These are phyloP conservation scores for Sisymbrium irio DNA, from an alignment of 345 rosid species.

Conservation along the genomic window DNA sequence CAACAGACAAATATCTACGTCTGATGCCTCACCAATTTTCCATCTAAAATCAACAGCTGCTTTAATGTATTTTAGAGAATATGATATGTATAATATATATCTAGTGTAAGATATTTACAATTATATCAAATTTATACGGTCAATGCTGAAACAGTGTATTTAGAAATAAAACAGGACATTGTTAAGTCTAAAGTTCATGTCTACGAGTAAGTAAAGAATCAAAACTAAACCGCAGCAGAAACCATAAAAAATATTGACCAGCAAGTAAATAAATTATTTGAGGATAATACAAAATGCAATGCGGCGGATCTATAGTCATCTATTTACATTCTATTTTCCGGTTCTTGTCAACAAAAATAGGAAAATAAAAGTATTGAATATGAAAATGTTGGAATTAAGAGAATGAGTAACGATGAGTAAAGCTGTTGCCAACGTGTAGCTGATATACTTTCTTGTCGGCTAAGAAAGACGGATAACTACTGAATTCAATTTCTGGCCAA, in stretches of 20 bases:
- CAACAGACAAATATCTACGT: conserved; percentile 1
- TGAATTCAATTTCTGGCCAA: background rate
- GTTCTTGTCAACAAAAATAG: background rate
- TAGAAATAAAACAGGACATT: background rate
- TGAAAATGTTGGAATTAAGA: background rate
- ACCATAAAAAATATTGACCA: background rate
- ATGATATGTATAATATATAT: background rate
- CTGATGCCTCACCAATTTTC: background rate
- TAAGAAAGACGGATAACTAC: conserved; percentile 27
- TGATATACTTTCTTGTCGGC: conserved; percentile 19
- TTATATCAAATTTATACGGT: background rate
- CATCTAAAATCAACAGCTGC: conserved; percentile 4
- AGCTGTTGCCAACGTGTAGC: conserved; percentile 31
- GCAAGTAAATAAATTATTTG: background rate
- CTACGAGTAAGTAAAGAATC: background rate
- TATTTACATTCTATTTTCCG: background rate
- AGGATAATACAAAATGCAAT: background rate
- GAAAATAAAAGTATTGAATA: background rate
- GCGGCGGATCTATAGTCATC: background rate
- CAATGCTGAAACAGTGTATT: background rate
- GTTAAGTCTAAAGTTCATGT: background rate
- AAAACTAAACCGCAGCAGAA: background rate
- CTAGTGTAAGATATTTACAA: background rate
- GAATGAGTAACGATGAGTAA: conserved; percentile 4
- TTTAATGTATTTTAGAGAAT: background rate